These are phyloP conservation scores for Xerocomus potaroensis DNA, from an alignment of 768 basidiomycete genomes.

Conservation along the genomic window DNA sequence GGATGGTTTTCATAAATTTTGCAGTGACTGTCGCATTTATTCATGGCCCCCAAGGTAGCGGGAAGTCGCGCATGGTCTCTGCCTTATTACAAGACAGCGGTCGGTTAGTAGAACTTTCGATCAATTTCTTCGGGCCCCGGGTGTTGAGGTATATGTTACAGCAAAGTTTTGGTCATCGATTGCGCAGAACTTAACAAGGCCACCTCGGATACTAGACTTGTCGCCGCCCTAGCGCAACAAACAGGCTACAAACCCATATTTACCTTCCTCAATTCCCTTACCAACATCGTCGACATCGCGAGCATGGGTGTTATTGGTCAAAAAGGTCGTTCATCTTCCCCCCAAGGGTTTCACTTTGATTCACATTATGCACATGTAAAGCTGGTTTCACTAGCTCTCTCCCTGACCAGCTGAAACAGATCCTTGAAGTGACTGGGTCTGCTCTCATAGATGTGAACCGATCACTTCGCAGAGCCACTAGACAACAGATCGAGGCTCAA, in stretches of 20 bases:
- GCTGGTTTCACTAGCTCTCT: constrained; percentile 82
- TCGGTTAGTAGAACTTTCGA: constrained; percentile 36
- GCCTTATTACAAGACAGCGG: constrained; percentile 47
- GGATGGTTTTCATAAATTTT: constrained; percentile 6
- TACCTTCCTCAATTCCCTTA: constrained; percentile 76
- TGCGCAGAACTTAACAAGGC: constrained; percentile 71
- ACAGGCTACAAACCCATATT: constrained; percentile 91
- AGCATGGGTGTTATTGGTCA: constrained; percentile 93
- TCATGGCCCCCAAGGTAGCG: constrained; percentile 81
- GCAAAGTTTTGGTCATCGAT: constrained; percentile 77
- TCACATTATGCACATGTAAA: constrained; percentile 25
- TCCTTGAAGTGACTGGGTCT: constrained; percentile 72
- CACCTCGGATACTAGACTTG: constrained; percentile 61
- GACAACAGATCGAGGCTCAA: constrained; percentile 37
- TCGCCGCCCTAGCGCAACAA: constrained; percentile 68
- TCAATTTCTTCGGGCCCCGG: background rate
- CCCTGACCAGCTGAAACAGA: constrained; percentile 76
- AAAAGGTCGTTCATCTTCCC: constrained; percentile 51
- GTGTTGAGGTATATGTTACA: too few relatives aligned
- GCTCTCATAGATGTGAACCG: constrained; percentile 64
- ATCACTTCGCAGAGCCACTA: constrained; percentile 43
- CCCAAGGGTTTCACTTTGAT: background rate
- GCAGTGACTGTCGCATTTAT: constrained; percentile 73
- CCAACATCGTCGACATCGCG: constrained; percentile 85
- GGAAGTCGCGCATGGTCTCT: constrained; percentile 61